Evolutionary conservation across 345 rosid species (phyloP).

Genomic region (Citrus mangshanensis): DNA sequence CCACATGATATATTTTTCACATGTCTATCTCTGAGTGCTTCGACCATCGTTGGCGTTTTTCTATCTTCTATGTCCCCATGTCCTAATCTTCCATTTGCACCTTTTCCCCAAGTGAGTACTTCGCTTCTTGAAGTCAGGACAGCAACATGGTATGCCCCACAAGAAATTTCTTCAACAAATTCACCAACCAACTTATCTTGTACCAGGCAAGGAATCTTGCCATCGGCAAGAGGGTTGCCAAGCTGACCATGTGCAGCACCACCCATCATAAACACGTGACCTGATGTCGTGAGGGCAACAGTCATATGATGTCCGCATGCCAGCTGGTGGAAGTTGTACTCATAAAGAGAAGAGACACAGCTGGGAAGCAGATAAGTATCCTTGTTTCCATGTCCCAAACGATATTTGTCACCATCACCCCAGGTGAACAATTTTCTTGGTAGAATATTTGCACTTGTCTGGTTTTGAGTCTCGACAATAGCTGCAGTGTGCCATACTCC

Average conservation of each 20-base stretch:
- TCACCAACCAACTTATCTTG: constrained; percentile 90
- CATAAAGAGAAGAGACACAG: constrained; percentile 78
- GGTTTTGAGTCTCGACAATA: constrained; percentile 77
- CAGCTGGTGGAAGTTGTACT: constrained; percentile 85
- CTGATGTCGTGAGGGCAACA: constrained; percentile 88
- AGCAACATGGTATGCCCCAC: constrained; percentile 87
- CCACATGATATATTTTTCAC: constrained; percentile 94
- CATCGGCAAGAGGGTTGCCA: constrained; percentile 64
- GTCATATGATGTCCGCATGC: constrained; percentile 89
- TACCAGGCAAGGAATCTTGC: constrained; percentile 71
- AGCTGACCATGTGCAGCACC: constrained; percentile 73
- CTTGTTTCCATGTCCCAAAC: constrained; percentile 89
- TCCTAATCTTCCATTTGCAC: constrained; percentile 84
- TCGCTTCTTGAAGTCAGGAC: constrained; percentile 89
- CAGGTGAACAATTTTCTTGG: constrained; percentile 87
- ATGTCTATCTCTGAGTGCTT: constrained; percentile 76
- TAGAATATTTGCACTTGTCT: constrained; percentile 43
- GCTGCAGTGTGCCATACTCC: constrained; percentile 98
- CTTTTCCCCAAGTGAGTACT: constrained; percentile 96
- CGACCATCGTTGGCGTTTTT: constrained; percentile 71
- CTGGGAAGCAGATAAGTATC: constrained; percentile 81
- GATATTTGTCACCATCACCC: constrained; percentile 93
- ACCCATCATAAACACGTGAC: constrained; percentile 93
- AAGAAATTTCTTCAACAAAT: constrained; percentile 87
- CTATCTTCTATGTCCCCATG: constrained; percentile 84